Evolutionary conservation across 2,329 filamentous ascomycete genomes (phyloP), one percentile per base, ranked within the genome.

Genomic region (Dactylellina cionopaga): DNA sequence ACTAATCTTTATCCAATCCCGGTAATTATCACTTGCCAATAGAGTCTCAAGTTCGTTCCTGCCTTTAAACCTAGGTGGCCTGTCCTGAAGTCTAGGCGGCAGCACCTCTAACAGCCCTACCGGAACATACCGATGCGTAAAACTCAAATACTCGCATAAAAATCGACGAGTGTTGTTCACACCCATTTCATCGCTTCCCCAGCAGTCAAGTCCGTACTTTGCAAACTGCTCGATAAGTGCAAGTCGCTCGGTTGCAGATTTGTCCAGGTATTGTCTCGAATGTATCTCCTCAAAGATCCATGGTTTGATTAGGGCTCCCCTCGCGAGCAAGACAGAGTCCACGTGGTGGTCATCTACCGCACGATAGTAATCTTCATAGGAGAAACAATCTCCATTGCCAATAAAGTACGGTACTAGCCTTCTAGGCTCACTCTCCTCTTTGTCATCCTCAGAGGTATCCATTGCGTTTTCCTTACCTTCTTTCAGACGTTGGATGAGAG

Each of bases 251-350:
- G 88, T 86, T 1, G 94, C 90, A 2, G 91, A 92, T 81, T 99
- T 99, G 83, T 99, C 95, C 37, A 99, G 87, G 79, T 98, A 97
- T 81, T 98, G 95, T 3, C 91, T 90, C 74, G 88, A 86, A 76
- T 91, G 87, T 62, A 99, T 98, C 81, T 99, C 95, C 81, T 99
- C 95, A 79, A 98, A 99, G 74, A 99, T 84, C 95, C 95, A 99
- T 0, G 95, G 95, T 82, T 99, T 99, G 82, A 98, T 92, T 68
- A 99, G 86, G 7, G 95, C 95, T 64, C 95, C 95, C 72, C 95
- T 91, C n/a, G 89, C 95, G 73, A 98, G 88, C 95, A 99, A 98
- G 79, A 96, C 91, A n/a, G 88, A 88, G 82, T 98, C 94, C 46
- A 98, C 92, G 47, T 87, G 87, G 33, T 91, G 86, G 69, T 94